Conservation (phyloP, 345 rosid genomes). For the Rhodamnia argentea region DNA sequence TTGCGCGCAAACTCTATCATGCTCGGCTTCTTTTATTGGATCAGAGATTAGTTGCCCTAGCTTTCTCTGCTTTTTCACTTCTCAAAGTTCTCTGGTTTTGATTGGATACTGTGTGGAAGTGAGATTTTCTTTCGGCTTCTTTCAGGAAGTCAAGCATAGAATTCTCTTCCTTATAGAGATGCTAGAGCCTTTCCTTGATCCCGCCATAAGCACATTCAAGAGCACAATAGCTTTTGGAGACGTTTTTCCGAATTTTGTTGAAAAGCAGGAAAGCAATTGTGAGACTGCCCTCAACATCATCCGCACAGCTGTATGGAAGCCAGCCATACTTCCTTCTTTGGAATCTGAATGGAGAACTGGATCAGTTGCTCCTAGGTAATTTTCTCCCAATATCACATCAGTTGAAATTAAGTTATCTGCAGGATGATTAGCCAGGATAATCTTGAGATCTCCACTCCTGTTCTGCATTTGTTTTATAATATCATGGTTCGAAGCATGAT, state of each 20-base stretch:
- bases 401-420: background rate
- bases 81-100: background rate
- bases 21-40: background rate
- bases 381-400: background rate
- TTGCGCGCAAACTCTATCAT: background rate
- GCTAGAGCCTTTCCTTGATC: conserved; percentile 79
- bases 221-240: conserved; percentile 57
- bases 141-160: conserved; percentile 70
- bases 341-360: conserved; percentile 82
- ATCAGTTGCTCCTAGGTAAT: conserved; percentile 75
- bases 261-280: conserved; percentile 53
- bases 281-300: conserved; percentile 51
- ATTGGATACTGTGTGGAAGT: background rate
- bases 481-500: background rate
- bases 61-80: background rate
- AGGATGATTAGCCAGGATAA: background rate
- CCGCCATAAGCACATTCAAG: conserved; percentile 38
- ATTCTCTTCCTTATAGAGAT: conserved; percentile 81
- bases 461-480: background rate
- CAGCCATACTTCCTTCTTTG: conserved; percentile 68
- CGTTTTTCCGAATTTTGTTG: conserved; percentile 29
- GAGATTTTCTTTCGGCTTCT: background rate
- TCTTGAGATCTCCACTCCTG: background rate
- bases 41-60: background rate
- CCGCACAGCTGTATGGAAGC: conserved; percentile 55